Percentiles rank a stretch among this genome's conserved stretches.
These are phyloP conservation scores for Solanum chacoense DNA, from an alignment of 305 asterid species.

Conservation along the genomic window DNA sequence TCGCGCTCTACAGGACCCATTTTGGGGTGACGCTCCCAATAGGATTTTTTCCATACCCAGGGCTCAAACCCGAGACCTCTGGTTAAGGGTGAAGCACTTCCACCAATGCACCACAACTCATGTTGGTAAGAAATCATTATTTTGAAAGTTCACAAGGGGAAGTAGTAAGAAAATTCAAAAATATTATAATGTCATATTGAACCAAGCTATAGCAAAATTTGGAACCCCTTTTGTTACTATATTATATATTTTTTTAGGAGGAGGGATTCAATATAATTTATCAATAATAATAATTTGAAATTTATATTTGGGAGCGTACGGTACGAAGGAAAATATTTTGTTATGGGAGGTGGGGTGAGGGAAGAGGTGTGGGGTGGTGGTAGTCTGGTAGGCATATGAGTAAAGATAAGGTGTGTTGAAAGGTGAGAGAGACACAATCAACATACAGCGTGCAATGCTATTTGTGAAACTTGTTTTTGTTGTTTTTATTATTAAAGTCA, in stretches of 20 bases:
- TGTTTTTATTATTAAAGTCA: background rate
- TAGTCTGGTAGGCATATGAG: background rate
- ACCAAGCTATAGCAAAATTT: background rate
- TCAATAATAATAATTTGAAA: background rate
- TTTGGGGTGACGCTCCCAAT: too few relatives aligned
- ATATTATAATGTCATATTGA: background rate
- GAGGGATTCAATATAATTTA: background rate
- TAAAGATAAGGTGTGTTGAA: too few relatives aligned
- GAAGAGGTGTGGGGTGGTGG: background rate
- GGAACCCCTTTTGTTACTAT: background rate
- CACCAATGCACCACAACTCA: too few relatives aligned
- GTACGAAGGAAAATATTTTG: too few relatives aligned
- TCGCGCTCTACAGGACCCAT: too few relatives aligned
- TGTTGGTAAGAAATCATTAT: background rate
- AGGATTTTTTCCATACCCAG: too few relatives aligned
- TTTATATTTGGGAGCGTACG: background rate
- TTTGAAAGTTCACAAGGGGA: background rate
- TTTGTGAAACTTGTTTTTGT: too few relatives aligned
- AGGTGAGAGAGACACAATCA: background rate
- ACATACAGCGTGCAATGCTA: too few relatives aligned
- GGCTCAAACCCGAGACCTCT: too few relatives aligned
- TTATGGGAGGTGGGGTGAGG: background rate
- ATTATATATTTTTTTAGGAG: background rate
- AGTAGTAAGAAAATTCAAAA: background rate
- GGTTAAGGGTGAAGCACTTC: too few relatives aligned